Evolutionary conservation across 148 eudicot species (phyloP).

Genomic region (Fagopyrum homotropicum): DNA sequence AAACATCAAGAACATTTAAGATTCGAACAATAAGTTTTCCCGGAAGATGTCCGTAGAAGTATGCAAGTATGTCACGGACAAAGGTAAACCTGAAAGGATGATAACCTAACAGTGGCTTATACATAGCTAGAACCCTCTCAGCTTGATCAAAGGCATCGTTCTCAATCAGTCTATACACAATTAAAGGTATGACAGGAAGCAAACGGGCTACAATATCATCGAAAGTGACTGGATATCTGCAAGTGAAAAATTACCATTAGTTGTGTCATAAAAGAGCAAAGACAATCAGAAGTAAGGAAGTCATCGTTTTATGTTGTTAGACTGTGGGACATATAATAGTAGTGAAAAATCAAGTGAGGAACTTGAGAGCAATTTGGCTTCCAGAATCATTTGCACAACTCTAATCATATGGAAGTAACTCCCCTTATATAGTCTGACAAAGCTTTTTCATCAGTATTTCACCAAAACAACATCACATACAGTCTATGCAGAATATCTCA

Average conservation of each 20-base stretch:
- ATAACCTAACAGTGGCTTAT: constrained; percentile 60
- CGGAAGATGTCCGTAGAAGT: constrained; percentile 93
- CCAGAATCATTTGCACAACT: neutral
- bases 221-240: constrained; percentile 85
- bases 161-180: constrained; percentile 88
- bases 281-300: neutral
- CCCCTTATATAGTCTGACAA: neutral
- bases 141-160: constrained; percentile 85
- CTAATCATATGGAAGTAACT: neutral
- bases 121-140: constrained; percentile 71
- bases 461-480: neutral
- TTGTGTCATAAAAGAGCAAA: neutral
- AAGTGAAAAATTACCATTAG: constrained; percentile 14
- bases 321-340: neutral
- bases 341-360: neutral
- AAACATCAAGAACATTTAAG: constrained; percentile 66
- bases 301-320: neutral
- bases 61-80: constrained; percentile 96
- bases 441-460: neutral
- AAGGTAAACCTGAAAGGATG: constrained; percentile 89
- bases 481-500: neutral
- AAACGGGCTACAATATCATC: constrained; percentile 91
- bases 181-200: constrained; percentile 85
- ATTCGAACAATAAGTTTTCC: constrained; percentile 79
- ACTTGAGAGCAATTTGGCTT: neutral